Evolutionary conservation across 2,329 filamentous ascomycete species (phyloP), one percentile per base, ranked within the genome.

Genomic region (Beauveria australis): DNA sequence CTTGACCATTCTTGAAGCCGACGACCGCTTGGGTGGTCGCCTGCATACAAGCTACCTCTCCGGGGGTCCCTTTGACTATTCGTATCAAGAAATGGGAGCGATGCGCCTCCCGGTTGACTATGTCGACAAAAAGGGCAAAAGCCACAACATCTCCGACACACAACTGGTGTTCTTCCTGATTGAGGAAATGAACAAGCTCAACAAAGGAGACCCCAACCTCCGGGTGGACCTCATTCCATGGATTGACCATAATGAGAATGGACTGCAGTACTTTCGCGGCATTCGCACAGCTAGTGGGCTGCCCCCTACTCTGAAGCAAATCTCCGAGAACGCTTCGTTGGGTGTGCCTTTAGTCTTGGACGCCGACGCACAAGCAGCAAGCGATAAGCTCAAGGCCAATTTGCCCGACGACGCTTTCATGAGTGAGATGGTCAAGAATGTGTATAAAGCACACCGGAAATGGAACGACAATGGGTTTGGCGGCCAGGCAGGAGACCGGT

Each of bases 1-100:
- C 69, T 78, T 85, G 72, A 78, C 80, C 51, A 85, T 89, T 60
- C 75, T 85, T 19, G 86, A 89, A 69, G 81, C 83, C 0, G 80
- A 79, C 6, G 70, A 82, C 44, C 77, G 86, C 8, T 77, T 88
- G 16, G 86, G 86, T 18, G 85, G 86, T 3, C 80, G 86, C 22
- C 80, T 89, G 0, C 82, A 83, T 61, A 89, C 86, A 2, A 78
- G 78, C 59, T 88, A 88, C 59, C 77, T 89, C 2, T 79, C 79
- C 3, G 81, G 79, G 4, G 81, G 76, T 0, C 82, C 83, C 0
- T 79, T 81, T 22, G 78, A 87, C 63, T 88, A 88, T 66, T 84
- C 85, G 22, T 88, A 89, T 68, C 84, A 88, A 66, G 86, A 88
- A 67, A 79, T 79, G 82, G 86, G 86, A 0, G 83, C 84, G 0